Percentiles rank a stretch among this genome's conserved stretches.
These are phyloP conservation scores for Lepidopterella palustris DNA, from an alignment of 495 filamentous ascomycete species.

Conservation along the genomic window DNA sequence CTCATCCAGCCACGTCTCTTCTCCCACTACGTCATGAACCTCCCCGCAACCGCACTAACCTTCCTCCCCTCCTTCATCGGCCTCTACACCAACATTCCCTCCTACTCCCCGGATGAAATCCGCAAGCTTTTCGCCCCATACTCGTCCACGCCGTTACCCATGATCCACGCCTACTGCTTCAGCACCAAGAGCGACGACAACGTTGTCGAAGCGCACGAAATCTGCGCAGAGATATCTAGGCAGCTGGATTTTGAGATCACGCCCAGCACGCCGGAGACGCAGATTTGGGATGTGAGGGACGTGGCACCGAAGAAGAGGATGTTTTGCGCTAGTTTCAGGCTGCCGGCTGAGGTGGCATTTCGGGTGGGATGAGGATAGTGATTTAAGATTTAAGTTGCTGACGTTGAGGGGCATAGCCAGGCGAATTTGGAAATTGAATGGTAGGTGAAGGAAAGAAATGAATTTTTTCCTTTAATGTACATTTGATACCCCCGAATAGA, in stretches of 20 bases:
- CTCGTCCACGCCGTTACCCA: constrained; percentile 54
- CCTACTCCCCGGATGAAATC: constrained; percentile 35
- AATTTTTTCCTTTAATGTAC: neutral
- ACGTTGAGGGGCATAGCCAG: neutral
- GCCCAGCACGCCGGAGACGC: constrained; percentile 48
- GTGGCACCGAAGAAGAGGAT: constrained; percentile 92
- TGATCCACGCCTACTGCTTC: constrained; percentile 92
- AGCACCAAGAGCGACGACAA: constrained; percentile 67
- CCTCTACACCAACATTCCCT: constrained; percentile 48
- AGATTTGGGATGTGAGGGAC: constrained; percentile 73
- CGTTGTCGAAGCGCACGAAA: constrained; percentile 50
- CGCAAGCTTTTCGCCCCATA: constrained; percentile 59
- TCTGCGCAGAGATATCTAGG: constrained; percentile 61
- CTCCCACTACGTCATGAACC: constrained; percentile 93
- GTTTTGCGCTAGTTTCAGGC: constrained; percentile 88
- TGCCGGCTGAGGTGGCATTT: constrained; percentile 81
- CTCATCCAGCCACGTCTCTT: constrained; percentile 55
- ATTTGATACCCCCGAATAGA: neutral
- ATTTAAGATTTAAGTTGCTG: neutral
- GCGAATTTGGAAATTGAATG: too few relatives aligned
- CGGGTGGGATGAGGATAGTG: constrained; percentile 12
- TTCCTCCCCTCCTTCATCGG: constrained; percentile 85
- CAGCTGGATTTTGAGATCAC: constrained; percentile 56
- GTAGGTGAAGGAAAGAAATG: neutral
- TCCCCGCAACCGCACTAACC: constrained; percentile 77